Evolutionary conservation across 495 filamentous ascomycete species (phyloP).

Genomic region (Lasiosphaeris hirsuta): DNA sequence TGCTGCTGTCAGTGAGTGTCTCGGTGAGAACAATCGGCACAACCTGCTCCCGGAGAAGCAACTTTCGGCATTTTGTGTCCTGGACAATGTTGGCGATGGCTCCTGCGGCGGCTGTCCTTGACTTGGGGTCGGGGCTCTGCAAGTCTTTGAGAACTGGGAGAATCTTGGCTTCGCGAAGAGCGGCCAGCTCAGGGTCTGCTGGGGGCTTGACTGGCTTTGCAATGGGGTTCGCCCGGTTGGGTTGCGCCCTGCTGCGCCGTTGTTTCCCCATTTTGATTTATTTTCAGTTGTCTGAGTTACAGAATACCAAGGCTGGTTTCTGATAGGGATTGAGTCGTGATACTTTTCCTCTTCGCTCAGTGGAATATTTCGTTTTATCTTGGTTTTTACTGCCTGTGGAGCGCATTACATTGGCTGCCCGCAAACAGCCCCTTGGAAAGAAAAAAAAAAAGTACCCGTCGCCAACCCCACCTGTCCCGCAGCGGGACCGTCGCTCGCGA

Average conservation of each 20-base stretch:
- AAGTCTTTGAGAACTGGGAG: conserved; percentile 56
- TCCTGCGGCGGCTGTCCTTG: conserved; percentile 48
- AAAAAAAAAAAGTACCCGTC: background rate
- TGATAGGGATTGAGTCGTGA: background rate
- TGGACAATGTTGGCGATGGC: conserved; percentile 58
- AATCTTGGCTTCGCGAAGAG: conserved; percentile 54
- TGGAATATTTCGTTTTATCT: too few species aligned
- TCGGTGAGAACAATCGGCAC: conserved; percentile 58
- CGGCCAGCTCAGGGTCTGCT: conserved; percentile 52
- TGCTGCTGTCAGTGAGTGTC: conserved; percentile 54
- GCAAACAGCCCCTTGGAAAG: background rate
- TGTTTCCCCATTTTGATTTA: conserved; percentile 40
- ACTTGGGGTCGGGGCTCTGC: conserved; percentile 52
- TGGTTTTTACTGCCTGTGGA: too few species aligned
- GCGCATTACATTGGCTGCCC: too few species aligned
- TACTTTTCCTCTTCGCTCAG: too few species aligned
- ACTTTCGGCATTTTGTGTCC: conserved; percentile 53
- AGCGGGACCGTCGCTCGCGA: background rate
- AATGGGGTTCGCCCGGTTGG: conserved; percentile 43
- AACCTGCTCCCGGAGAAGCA: conserved; percentile 58
- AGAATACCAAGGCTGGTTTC: background rate
- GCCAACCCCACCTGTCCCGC: background rate
- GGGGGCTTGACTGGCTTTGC: conserved; percentile 51
- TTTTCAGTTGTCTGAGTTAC: background rate
- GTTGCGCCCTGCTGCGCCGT: conserved; percentile 36